phyloP scores from a whole-genome alignment of 805 yeast genomes.

The Isabelozyma heimii region DNA sequence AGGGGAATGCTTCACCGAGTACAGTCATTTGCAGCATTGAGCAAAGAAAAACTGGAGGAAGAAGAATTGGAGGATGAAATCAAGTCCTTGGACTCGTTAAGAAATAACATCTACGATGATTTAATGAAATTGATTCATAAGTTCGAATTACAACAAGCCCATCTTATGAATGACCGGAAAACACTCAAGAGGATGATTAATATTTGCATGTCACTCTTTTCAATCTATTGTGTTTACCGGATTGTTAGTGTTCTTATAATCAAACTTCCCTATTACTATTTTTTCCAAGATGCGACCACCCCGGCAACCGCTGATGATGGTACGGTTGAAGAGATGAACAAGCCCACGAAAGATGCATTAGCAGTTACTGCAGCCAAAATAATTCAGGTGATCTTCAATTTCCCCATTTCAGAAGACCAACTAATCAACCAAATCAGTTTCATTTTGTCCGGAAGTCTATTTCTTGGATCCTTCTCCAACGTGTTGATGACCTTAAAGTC shows the following conservation, averaged over 20 bases:
- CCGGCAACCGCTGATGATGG: neutral
- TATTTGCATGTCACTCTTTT: slow-evolving; percentile 22
- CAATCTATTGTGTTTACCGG: slow-evolving; percentile 50
- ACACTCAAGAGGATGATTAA: slow-evolving; percentile 10
- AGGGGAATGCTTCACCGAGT: slow-evolving; percentile 34
- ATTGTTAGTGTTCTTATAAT: slow-evolving; percentile 40
- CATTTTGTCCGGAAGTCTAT: slow-evolving; percentile 55
- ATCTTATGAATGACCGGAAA: neutral
- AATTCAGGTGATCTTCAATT: slow-evolving; percentile 21
- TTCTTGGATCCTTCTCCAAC: slow-evolving; percentile 62
- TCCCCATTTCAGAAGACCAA: slow-evolving; percentile 35
- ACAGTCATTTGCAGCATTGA: slow-evolving; percentile 39
- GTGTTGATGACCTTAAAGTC: slow-evolving; percentile 61
- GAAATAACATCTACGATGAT: slow-evolving; percentile 28
- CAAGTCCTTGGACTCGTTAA: slow-evolving; percentile 30
- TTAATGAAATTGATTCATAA: slow-evolving; percentile 16
- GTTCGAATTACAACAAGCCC: slow-evolving; percentile 12
- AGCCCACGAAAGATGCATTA: slow-evolving; percentile 40
- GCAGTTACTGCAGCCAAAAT: slow-evolving; percentile 48
- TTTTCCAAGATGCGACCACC: neutral
- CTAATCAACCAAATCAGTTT: slow-evolving; percentile 47
- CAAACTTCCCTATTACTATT: slow-evolving; percentile 34
- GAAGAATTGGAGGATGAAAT: slow-evolving; percentile 39
- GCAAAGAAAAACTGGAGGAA: slow-evolving; percentile 21
- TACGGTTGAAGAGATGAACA: slow-evolving; percentile 1